These are phyloP conservation scores for Cercospora sp. DNA, from an alignment of 2,329 filamentous ascomycete species.

Conservation along the genomic window DNA sequence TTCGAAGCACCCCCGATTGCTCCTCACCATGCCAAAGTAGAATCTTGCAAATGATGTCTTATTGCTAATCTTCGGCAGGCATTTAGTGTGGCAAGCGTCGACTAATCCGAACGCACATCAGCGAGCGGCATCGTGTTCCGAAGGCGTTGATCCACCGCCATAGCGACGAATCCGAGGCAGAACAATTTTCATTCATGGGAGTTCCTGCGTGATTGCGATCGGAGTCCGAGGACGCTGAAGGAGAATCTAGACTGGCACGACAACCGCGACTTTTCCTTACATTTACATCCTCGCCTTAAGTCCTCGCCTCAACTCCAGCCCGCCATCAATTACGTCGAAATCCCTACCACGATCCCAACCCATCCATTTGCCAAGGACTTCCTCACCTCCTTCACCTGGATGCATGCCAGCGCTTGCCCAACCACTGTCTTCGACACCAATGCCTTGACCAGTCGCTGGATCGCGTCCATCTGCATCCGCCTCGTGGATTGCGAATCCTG, in stretches of 20 bases:
- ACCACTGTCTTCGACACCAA: constrained; percentile 64
- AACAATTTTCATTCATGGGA: background rate
- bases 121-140: background rate
- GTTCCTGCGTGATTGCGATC: background rate
- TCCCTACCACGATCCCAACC: constrained; percentile 74
- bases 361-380: constrained; percentile 68
- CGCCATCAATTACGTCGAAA: constrained; percentile 66
- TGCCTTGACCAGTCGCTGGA: constrained; percentile 60
- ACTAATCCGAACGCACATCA: background rate
- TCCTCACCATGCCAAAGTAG: background rate
- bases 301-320: constrained; percentile 49
- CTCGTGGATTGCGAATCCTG: constrained; percentile 63
- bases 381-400: constrained; percentile 71
- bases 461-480: constrained; percentile 46
- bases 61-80: background rate
- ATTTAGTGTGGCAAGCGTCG: background rate
- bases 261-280: background rate
- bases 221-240: background rate
- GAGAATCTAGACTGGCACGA: background rate
- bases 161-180: background rate
- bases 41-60: background rate
- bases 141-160: background rate
- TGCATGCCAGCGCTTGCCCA: constrained; percentile 63
- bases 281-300: constrained; percentile 21
- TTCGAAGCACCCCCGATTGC: background rate